Evolutionary conservation across 2,329 filamentous ascomycete species (phyloP).

Genomic region (Boeremia lycopersici): DNA sequence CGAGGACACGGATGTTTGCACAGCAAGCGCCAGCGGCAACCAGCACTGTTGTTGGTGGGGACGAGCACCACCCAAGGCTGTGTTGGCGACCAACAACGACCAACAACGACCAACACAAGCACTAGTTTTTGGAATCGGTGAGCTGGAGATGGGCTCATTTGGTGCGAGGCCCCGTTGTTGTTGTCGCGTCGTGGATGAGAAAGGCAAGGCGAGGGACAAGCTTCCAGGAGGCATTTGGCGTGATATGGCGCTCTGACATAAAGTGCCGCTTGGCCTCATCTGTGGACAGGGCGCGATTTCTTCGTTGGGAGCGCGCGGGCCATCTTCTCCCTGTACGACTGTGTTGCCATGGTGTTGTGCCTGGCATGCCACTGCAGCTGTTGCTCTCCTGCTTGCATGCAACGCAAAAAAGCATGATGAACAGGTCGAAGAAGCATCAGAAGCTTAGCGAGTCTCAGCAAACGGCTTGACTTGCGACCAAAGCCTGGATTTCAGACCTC

Average conservation of each 20-base stretch:
- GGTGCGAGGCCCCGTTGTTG: conserved; percentile 8
- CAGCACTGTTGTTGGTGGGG: background rate
- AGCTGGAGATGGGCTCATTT: conserved; percentile 6
- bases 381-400: background rate
- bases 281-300: conserved; percentile 14
- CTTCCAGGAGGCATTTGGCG: conserved; percentile 14
- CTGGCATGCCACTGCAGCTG: conserved; percentile 4
- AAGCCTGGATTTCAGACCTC: background rate
- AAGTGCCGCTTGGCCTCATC: conserved; percentile 25
- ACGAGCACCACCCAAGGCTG: conserved; percentile 16
- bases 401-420: background rate
- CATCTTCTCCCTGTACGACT: conserved; percentile 7
- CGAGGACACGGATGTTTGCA: conserved; percentile 1
- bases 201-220: conserved; percentile 4
- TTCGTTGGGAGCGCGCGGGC: conserved; percentile 12
- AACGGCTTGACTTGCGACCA: conserved; percentile 8
- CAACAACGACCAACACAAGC: background rate
- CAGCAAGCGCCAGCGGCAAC: conserved; percentile 9
- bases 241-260: conserved; percentile 25
- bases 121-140: background rate
- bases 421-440: conserved; percentile 4
- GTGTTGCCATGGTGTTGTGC: conserved; percentile 6
- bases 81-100: conserved; percentile 13
- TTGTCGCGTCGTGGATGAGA: conserved; percentile 9
- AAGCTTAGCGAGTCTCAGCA: conserved; percentile 13